Evolutionary conservation across 1,284 basidiomycete genomes (phyloP), one percentile per base, ranked within the genome.

Genomic region (Cutaneotrichosporon curvatum): DNA sequence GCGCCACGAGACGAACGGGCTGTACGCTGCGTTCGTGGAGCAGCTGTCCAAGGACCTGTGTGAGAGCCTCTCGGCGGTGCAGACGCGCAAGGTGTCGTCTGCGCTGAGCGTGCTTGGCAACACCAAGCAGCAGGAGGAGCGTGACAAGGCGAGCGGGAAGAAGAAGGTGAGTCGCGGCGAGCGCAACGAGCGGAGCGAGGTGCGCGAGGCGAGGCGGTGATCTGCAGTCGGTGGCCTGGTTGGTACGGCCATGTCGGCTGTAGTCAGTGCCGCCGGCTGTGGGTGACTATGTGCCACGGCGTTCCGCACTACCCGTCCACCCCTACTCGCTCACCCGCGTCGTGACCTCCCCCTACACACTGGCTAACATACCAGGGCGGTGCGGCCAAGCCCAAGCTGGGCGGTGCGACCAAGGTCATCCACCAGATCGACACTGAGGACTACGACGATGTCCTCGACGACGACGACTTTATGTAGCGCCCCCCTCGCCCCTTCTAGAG

Each of bases 81-180:
- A 96, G 62, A 83, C 89, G 28, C 80, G 88, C 55, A 92, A 92
- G 67, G 84, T 81, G 2, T 87, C 87, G 4, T 85, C 81, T 45
- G 80, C 75, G 14, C 74, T 96, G 44, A 87, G 85, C 16, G 83
- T 86, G 2, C 75, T 95, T 11, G 85, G 88, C 41, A 94, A 92
- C 65, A 88, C 91, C 74, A 96, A 96, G 74, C 87, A 91, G 74
- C 86, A 81, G 70, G 87, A 89, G 67, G 81, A 83, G 65, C 76
- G 83, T 51, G 88, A 90, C 40, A 88, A 86, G 71, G 77, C 81
- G 0, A 83, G 81, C 55, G 87, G 87, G 19, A 92, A 91, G 80
- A 91, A 90, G 77, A 92, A 91, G 74, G 76, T 80, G 50, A 39
- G 64, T 57, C 12, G 8, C 16, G 15, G 20, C 12, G 40, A 22